phyloP scores from a whole-genome alignment of 257 asterid species.

The Vinca minor region DNA sequence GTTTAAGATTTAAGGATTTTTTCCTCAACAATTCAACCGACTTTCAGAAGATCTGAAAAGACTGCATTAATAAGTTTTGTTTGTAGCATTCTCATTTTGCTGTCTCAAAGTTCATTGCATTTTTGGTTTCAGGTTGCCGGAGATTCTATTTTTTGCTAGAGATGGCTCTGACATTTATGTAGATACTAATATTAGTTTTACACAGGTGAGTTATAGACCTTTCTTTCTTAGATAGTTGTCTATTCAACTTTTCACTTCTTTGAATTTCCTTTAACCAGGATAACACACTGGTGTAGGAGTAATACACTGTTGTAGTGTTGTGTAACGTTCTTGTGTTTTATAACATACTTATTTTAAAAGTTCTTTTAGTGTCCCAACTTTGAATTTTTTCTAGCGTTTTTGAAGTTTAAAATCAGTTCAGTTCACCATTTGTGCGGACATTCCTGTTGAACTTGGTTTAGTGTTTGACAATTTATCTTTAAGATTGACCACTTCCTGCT shows the following conservation, averaged over 20 bases:
- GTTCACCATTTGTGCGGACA: not conserved
- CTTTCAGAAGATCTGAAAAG: not conserved
- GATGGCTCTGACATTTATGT: constrained; percentile 85
- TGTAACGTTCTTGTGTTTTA: not conserved
- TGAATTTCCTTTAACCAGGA: not conserved
- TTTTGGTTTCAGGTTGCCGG: constrained; percentile 51
- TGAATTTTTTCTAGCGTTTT: no score
- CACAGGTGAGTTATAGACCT: constrained; percentile 56
- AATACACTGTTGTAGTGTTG: not conserved
- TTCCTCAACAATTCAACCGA: not conserved
- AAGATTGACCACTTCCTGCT: not conserved
- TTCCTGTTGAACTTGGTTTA: not conserved
- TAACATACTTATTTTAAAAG: not conserved
- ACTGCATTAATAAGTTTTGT: not conserved
- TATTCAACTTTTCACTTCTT: not conserved
- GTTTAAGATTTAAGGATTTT: not conserved
- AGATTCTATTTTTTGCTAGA: constrained; percentile 65
- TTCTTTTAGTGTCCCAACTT: not conserved
- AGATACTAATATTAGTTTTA: constrained; percentile 60
- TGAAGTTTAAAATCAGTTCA: not conserved
- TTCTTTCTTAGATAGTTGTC: constrained; percentile 10
- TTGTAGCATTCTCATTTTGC: constrained; percentile 7
- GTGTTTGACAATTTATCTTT: not conserved
- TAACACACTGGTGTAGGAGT: not conserved
- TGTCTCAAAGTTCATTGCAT: constrained; percentile 1